Evolutionary conservation across 2,329 filamentous ascomycete species (phyloP), one percentile per base, ranked within the genome.

Genomic region (Emergomyces orientalis): DNA sequence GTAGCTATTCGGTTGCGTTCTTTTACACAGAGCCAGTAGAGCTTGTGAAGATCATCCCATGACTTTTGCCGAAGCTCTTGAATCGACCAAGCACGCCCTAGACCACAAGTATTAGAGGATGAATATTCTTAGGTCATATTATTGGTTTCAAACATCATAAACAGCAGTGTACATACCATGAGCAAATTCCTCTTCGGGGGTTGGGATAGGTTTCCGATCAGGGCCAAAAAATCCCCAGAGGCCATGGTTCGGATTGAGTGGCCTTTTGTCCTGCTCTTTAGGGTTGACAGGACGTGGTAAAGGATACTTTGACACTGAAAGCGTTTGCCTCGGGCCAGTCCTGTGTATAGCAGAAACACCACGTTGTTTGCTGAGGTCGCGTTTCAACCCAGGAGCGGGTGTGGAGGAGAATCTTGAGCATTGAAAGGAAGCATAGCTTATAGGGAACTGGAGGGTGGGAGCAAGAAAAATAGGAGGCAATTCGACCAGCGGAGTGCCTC

Each of bases 11-110:
- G 85, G 77, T 99, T 99, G 70, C 89, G 82, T 79, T 99, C 94
- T 78, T 90, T 91, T 64, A 88, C 84, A 74, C 94, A 97, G 62
- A 91, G 84, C 91, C 92, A 99, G 91, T 93, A 99, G 71, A 99
- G 81, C 65, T 82, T 81, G 76, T 97, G 92, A 70, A 99, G 78
- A 75, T 97, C 92, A 65, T 96, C 90, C 90, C 91, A 99, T 66
- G 88, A 91, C 79, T 97, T 97, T 66, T 84, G 82, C 66, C 92
- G 84, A 71, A 99, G 81, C 79, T 99, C 94, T 77, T 90, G 85
- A 8, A 89, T 86, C 13, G 83, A 86, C 94, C 94, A 99, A 34
- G 86, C 80, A 61, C 94, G 85, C 19, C 94, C 83, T 86, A 65
- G 22, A 34, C 7, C n/a, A 19, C 43, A 17, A 17, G 37, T 41